These are phyloP conservation scores for Fraxinus sp. DNA, from an alignment of 305 asterid genomes.

Conservation along the genomic window DNA sequence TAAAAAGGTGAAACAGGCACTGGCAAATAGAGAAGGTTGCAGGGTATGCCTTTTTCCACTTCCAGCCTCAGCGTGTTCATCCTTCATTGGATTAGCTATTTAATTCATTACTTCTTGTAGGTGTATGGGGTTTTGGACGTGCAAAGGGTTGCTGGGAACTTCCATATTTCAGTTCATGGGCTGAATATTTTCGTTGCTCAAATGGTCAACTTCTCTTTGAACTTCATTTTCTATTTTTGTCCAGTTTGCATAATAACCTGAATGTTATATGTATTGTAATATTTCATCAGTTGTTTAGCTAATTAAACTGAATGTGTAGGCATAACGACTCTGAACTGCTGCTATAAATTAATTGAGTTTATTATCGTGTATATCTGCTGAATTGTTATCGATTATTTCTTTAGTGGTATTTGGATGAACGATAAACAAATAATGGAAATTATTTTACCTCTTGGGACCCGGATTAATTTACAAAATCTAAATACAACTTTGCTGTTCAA, in stretches of 20 bases:
- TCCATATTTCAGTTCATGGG: conserved; percentile 96
- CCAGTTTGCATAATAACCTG: conserved; percentile 1
- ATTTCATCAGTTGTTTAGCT: neutral
- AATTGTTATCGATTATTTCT: neutral
- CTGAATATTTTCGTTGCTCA: conserved; percentile 91
- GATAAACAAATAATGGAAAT: neutral
- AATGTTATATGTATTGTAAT: neutral
- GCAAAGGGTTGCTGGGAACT: conserved; percentile 99
- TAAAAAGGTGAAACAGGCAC: conserved; percentile 83
- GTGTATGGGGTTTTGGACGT: conserved; percentile 94
- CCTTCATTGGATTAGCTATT: conserved; percentile 16
- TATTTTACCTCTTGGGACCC: neutral
- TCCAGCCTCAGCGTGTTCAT: conserved; percentile 15
- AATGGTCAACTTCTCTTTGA: conserved; percentile 50
- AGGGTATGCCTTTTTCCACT: conserved; percentile 55
- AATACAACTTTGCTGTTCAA: neutral
- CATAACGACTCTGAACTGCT: neutral
- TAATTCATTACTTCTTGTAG: conserved; percentile 43
- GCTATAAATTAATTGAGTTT: neutral
- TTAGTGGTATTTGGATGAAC: neutral
- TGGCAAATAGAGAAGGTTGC: conserved; percentile 89
- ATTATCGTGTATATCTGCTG: neutral
- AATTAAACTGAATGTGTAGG: neutral
- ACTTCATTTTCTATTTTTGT: conserved; percentile 13
- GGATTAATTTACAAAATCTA: neutral